Conservation (phyloP, 2,329 filamentous ascomycete genomes). For the Metarhizium robertsii region DNA sequence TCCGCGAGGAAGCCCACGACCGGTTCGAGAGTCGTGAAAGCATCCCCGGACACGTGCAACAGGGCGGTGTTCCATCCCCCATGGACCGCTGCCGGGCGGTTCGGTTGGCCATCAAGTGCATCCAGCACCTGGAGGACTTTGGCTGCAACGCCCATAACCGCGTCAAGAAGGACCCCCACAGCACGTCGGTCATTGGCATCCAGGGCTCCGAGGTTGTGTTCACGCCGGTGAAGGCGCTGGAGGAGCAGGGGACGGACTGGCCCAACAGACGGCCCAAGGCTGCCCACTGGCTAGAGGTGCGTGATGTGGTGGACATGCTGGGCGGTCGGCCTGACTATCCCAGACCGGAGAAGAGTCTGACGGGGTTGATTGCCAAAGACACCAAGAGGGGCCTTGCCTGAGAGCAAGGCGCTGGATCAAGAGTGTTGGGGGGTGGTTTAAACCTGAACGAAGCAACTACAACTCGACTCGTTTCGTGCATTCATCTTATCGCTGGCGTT, state of each 20-base stretch:
- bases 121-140: slow-evolving; percentile 80
- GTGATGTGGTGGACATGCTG: slow-evolving; percentile 74
- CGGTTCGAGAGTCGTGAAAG: slow-evolving; percentile 88
- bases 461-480: background rate
- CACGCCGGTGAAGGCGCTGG: slow-evolving; percentile 68
- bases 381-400: slow-evolving; percentile 41
- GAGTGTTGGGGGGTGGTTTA: background rate
- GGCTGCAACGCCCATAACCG: slow-evolving; percentile 55
- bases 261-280: slow-evolving; percentile 72
- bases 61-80: slow-evolving; percentile 82
- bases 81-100: slow-evolving; percentile 95
- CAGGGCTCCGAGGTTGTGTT: slow-evolving; percentile 87
- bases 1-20: slow-evolving; percentile 84
- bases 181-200: slow-evolving; percentile 80
- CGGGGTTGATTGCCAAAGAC: slow-evolving; percentile 49
- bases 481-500: background rate
- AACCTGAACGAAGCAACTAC: too few species aligned
- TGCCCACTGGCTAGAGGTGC: slow-evolving; percentile 78
- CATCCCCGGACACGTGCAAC: slow-evolving; percentile 89
- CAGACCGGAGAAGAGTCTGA: slow-evolving; percentile 38
- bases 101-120: slow-evolving; percentile 84
- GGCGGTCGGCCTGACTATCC: slow-evolving; percentile 57
- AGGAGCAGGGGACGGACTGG: slow-evolving; percentile 88
- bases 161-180: slow-evolving; percentile 65
- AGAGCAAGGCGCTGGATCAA: background rate